phyloP scores from a whole-genome alignment of 2,329 filamentous ascomycete species.

The Fusarium citri region DNA sequence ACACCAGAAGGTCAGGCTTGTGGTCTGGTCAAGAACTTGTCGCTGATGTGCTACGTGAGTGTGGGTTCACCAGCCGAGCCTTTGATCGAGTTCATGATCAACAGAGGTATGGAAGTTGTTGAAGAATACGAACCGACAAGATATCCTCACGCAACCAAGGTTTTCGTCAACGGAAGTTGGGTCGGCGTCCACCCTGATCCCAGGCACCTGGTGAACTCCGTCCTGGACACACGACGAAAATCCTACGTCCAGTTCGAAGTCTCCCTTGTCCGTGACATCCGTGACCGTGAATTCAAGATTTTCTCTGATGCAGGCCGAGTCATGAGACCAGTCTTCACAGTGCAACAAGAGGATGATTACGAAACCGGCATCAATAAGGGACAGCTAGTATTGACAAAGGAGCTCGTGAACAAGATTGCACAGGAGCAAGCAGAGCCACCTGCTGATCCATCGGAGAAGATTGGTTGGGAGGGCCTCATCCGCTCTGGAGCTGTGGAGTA shows the following conservation, averaged over 20 bases:
- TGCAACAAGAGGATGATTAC: constrained; percentile 85
- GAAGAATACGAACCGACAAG: constrained; percentile 92
- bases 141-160: constrained; percentile 93
- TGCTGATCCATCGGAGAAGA: constrained; percentile 70
- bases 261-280: constrained; percentile 93
- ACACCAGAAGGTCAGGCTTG: constrained; percentile 99
- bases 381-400: constrained; percentile 83
- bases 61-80: constrained; percentile 93
- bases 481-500: constrained; percentile 91
- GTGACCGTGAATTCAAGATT: constrained; percentile 97
- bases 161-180: constrained; percentile 99
- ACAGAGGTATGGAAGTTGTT: constrained; percentile 93
- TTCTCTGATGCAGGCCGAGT: constrained; percentile 97
- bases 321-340: constrained; percentile 91
- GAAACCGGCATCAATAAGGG: constrained; percentile 72
- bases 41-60: constrained; percentile 98
- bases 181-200: constrained; percentile 94
- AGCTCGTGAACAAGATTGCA: constrained; percentile 80
- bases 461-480: constrained; percentile 90
- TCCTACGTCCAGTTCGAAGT: constrained; percentile 91
- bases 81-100: constrained; percentile 87
- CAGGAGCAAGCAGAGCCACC: constrained; percentile 77
- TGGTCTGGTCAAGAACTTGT: constrained; percentile 97
- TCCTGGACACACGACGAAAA: constrained; percentile 81
- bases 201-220: constrained; percentile 82